phyloP scores from a whole-genome alignment of 768 basidiomycete genomes.

The Sporobolomyces pararoseus region DNA sequence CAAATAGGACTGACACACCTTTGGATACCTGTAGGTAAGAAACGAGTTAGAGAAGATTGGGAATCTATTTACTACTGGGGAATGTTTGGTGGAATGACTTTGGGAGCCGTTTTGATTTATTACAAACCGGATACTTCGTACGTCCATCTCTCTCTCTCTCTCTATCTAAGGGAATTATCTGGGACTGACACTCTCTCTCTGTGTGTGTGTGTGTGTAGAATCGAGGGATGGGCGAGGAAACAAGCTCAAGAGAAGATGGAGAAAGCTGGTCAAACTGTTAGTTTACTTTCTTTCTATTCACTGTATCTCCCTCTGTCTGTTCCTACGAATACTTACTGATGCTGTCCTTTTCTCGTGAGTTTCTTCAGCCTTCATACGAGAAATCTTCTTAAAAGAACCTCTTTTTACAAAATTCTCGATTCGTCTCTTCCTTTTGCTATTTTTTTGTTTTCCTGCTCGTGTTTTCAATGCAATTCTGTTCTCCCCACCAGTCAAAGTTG shows the following conservation, averaged over 20 bases:
- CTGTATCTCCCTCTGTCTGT: neutral
- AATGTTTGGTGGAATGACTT: slow-evolving; percentile 49
- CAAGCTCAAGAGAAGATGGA: slow-evolving; percentile 34
- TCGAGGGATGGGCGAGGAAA: slow-evolving; percentile 39
- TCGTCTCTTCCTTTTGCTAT: neutral
- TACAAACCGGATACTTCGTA: slow-evolving; percentile 53
- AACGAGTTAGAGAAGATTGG: slow-evolving; percentile 50
- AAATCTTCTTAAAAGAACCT: slow-evolving; percentile 11
- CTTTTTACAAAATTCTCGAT: too few relatives aligned
- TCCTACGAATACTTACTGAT: neutral
- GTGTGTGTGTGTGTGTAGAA: neutral
- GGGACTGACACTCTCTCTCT: too few relatives aligned
- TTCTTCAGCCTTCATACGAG: slow-evolving; percentile 32
- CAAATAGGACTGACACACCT: too few relatives aligned
- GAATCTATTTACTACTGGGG: slow-evolving; percentile 52
- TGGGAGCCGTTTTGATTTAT: slow-evolving; percentile 47
- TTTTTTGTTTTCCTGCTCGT: neutral
- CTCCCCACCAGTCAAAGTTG: too few relatives aligned
- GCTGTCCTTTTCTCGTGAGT: neutral
- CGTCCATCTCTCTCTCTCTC: slow-evolving; percentile 23
- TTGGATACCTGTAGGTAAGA: slow-evolving; percentile 40
- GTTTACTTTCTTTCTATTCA: neutral
- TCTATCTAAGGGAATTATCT: too few relatives aligned
- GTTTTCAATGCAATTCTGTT: neutral
- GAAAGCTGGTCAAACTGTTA: slow-evolving; percentile 23